Percentiles rank a stretch among this genome's conserved stretches.
Conservation (phyloP, 345 rosid species). For the Punica granatum region DNA sequence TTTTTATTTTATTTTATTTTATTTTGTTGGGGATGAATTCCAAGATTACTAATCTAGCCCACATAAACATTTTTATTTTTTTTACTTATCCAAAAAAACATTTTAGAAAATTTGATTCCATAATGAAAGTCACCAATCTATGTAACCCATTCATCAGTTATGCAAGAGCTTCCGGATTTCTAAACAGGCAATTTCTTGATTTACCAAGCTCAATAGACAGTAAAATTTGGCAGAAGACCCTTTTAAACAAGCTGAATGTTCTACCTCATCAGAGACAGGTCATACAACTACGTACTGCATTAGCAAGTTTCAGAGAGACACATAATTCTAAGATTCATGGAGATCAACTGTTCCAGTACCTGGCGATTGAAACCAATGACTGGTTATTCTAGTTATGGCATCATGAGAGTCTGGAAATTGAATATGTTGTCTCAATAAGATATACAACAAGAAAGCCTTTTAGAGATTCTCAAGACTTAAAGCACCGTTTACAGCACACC, state of each 20-base stretch:
- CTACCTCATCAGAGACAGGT: neutral
- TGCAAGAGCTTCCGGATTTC: neutral
- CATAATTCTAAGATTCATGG: neutral
- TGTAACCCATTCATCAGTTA: neutral
- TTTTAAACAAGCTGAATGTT: neutral
- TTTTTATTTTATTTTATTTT: too few species aligned
- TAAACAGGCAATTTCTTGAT: neutral
- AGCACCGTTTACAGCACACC: too few species aligned
- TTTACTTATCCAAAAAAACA: too few species aligned
- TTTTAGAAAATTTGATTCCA: neutral
- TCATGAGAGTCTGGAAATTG: neutral
- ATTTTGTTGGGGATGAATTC: too few species aligned
- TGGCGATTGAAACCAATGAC: neutral
- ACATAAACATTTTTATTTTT: too few species aligned
- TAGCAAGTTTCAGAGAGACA: neutral
- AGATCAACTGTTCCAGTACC: neutral
- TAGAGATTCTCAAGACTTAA: too few species aligned
- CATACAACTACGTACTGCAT: neutral
- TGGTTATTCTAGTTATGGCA: neutral
- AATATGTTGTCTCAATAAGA: neutral
- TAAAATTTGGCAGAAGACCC: neutral
- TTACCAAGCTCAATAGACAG: neutral
- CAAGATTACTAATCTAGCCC: neutral
- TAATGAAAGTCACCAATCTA: neutral
- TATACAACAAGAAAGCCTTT: too few species aligned